Evolutionary conservation across 371 early-diverging fungal genomes (phyloP), one percentile per base, ranked within the genome.

Genomic region (Mortierella sp.): DNA sequence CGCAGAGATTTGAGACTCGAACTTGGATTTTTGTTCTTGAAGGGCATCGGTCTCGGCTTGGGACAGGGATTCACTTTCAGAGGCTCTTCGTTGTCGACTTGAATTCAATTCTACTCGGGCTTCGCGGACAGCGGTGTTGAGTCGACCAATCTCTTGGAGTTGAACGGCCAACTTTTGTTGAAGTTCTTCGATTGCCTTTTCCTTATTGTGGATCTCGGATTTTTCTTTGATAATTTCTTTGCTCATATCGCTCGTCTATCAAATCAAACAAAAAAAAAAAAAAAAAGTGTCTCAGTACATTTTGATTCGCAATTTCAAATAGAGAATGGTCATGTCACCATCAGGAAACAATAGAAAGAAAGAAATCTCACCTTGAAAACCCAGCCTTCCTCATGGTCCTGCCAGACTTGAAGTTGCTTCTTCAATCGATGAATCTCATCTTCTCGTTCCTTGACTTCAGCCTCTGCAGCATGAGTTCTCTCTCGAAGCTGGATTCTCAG

Each of bases 1-100:
- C 1, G 43, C 58, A 0, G 19, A 14, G 15, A 87, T 83, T 57
- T 83, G 67, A 47, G 81, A 80, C 81, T 83, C 75, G 29, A 84
- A 82, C 12, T 51, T 64, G 7, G 80, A 52, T 47, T 81, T 74
- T 68, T 82, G 80, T 62, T 29, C 15, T 28, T 23, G 55, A 15
- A 64, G 29, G 44, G 71, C 74, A 26, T 64, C 55, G 21, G 18
- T 7, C 56, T 53, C 21, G 18, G 52, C 53, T 9, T 43, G 51
- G 19, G 18, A 19, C n/a, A 60, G n/a, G 14, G 60, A 58, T n/a
- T 64, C 47, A 15, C 46, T 55, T 16, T 64, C 71, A 4, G 71
- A 64, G 1, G 53, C 53, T 7, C 46, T 64, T 1, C 55, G 59
- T 25, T 60, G 51, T 12, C 56, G 71, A 19, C 64, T 65, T 1